Percentiles rank a stretch among this genome's conserved stretches.
Conservation (phyloP, 352 stramenopile genomes). For the Globisporangium cederbergense region DNA sequence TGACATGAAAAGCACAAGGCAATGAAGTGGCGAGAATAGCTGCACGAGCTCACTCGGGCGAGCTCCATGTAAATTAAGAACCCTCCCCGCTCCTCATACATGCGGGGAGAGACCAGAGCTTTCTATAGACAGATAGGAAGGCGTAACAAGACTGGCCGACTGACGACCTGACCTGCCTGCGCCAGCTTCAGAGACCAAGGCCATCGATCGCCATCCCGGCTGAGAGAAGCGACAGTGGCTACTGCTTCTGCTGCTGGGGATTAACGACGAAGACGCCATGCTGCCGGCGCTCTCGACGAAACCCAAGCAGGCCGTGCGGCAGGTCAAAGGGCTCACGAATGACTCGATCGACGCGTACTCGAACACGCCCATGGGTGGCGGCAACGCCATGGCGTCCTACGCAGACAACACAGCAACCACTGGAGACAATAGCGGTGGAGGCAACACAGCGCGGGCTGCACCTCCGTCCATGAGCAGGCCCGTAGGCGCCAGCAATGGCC, state of each 20-base stretch:
- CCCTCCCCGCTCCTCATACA: background rate
- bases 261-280: slow-evolving; percentile 24
- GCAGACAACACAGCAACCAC: slow-evolving; percentile 49
- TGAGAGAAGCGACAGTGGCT: background rate
- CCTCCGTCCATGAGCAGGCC: slow-evolving; percentile 20
- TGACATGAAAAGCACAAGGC: background rate
- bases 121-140: background rate
- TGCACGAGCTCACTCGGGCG: background rate
- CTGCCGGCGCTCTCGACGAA: slow-evolving; percentile 79
- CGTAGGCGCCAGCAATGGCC: slow-evolving; percentile 14
- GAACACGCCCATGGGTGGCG: slow-evolving; percentile 43
- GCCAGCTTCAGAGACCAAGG: background rate
- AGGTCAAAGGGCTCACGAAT: slow-evolving; percentile 78
- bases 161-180: background rate
- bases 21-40: background rate
- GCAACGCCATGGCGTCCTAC: slow-evolving; percentile 30
- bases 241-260: no score
- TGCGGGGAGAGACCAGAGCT: background rate
- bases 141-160: background rate
- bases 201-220: background rate
- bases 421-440: slow-evolving; percentile 11
- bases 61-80: background rate
- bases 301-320: slow-evolving; percentile 77
- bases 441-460: slow-evolving; percentile 20
- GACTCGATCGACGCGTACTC: slow-evolving; percentile 86